Conservation (phyloP, 441 rosid species). For the Populus trichocarpa region DNA sequence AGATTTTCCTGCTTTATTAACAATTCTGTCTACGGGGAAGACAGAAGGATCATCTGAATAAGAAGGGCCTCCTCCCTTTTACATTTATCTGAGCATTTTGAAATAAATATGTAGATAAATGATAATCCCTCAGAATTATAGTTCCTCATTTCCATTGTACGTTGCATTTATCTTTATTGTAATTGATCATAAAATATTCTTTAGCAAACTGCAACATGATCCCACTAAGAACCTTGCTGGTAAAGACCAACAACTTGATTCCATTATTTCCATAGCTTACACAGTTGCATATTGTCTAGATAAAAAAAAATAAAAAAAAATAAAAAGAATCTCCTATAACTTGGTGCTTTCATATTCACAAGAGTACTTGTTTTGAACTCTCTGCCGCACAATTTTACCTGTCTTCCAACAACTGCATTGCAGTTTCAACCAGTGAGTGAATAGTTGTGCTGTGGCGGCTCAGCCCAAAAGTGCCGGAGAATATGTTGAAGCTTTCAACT, state of each 20-base stretch:
- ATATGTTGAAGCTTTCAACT: conserved; percentile 80
- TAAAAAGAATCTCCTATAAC: conserved; percentile 15
- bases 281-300: too few species aligned
- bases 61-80: not conserved
- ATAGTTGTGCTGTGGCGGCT: conserved; percentile 67
- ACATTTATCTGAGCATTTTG: not conserved
- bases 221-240: not conserved
- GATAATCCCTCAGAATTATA: not conserved
- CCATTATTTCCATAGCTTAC: too few species aligned
- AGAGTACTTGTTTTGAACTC: not conserved
- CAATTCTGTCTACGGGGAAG: not conserved
- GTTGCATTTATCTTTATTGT: too few species aligned
- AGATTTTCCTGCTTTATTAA: not conserved
- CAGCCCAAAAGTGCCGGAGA: conserved; percentile 82
- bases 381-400: conserved; percentile 10
- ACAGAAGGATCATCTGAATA: not conserved
- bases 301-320: too few species aligned
- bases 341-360: conserved; percentile 13
- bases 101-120: too few species aligned
- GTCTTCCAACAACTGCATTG: conserved; percentile 44
- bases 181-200: too few species aligned
- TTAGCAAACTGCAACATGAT: too few species aligned
- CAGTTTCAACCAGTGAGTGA: conserved; percentile 66
- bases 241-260: not conserved
- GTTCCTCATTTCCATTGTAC: not conserved